These are phyloP conservation scores for Sarocladium strictum DNA, from an alignment of 2,329 filamentous ascomycete species.

Conservation along the genomic window DNA sequence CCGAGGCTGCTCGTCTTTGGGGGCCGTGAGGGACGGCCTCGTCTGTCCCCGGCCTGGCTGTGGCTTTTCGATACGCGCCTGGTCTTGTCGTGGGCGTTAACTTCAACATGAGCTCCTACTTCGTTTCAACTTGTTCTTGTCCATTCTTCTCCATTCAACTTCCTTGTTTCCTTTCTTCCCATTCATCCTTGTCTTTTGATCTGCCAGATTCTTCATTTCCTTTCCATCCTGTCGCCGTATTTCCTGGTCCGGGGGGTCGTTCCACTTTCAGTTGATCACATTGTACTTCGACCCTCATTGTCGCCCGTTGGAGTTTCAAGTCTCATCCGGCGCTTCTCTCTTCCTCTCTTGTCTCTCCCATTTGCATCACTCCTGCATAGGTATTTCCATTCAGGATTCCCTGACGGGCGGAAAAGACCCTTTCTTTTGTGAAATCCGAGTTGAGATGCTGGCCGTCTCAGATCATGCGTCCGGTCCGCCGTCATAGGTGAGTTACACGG, in stretches of 20 bases:
- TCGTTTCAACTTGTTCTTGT: background rate
- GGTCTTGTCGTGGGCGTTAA: background rate
- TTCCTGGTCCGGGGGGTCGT: background rate
- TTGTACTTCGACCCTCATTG: background rate
- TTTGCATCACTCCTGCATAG: background rate
- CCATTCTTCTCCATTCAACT: background rate
- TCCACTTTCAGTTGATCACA: background rate
- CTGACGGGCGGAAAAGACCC: background rate
- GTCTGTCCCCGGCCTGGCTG: background rate
- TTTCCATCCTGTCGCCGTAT: background rate
- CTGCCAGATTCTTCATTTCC: background rate
- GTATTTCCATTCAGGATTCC: background rate
- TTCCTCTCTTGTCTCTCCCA: background rate
- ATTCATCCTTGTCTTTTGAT: background rate
- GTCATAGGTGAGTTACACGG: slow-evolving; percentile 21
- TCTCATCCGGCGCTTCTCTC: background rate
- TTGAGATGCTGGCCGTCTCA: slow-evolving; percentile 32
- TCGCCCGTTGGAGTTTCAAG: background rate
- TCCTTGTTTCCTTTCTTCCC: background rate
- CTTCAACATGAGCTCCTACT: background rate
- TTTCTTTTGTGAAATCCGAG: slow-evolving; percentile 13
- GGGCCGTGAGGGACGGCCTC: background rate
- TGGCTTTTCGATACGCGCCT: background rate
- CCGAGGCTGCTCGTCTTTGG: background rate
- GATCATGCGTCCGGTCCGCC: slow-evolving; percentile 11